Percentiles rank a stretch among this genome's conserved stretches.
These are phyloP conservation scores for Verticillium longisporum DNA, from an alignment of 2,329 filamentous ascomycete genomes.

Conservation along the genomic window DNA sequence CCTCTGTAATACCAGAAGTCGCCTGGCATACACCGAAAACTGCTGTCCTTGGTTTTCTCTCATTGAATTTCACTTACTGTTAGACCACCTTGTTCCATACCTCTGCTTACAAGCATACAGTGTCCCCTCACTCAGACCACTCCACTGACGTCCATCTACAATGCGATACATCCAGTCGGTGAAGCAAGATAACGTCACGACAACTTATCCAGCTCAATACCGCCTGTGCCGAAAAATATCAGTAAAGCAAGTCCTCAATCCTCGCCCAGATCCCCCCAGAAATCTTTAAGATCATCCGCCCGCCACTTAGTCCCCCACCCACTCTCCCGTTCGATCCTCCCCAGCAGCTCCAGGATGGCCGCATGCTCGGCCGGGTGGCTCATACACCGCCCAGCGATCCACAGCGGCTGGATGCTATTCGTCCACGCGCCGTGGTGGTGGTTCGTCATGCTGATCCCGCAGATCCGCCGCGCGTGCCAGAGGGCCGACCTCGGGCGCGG, in stretches of 20 bases:
- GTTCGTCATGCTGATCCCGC: constrained; percentile 45
- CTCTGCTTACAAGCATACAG: too few relatives aligned
- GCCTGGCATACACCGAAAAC: too few relatives aligned
- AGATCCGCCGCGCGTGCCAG: constrained; percentile 47
- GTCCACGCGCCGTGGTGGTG: constrained; percentile 46
- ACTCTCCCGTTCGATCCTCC: constrained; percentile 42
- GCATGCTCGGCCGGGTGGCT: constrained; percentile 36
- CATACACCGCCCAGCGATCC: constrained; percentile 44
- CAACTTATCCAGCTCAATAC: too few relatives aligned
- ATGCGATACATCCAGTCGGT: too few relatives aligned
- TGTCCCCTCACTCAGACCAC: too few relatives aligned
- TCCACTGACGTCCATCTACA: too few relatives aligned
- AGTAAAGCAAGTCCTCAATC: background rate
- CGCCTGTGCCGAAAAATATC: too few relatives aligned
- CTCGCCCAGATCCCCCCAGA: constrained; percentile 36
- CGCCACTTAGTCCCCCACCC: constrained; percentile 49
- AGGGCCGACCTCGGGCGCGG: constrained; percentile 29
- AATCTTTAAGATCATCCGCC: constrained; percentile 41
- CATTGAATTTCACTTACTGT: too few relatives aligned
- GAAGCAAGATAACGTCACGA: too few relatives aligned
- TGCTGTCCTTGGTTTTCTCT: too few relatives aligned
- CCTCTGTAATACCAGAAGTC: too few relatives aligned
- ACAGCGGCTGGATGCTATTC: constrained; percentile 47
- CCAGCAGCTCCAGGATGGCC: constrained; percentile 37
- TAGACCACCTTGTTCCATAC: too few relatives aligned